Base-by-base conservation (phyloP, 148 eudicot species). In the Chenopodium berlandieri region DNA sequence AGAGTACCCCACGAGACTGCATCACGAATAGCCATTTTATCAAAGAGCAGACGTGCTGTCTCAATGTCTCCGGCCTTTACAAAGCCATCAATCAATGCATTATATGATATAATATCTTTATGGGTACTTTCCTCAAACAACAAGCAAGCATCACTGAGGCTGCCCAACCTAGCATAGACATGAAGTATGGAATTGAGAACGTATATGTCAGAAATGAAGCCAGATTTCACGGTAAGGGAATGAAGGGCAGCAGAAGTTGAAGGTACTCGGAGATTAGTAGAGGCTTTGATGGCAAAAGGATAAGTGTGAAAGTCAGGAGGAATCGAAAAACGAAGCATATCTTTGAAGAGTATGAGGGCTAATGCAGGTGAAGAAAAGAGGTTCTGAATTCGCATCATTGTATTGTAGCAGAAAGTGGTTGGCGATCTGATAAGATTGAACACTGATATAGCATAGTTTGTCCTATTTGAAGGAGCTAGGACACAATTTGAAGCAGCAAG, bases 1-100 rank as follows among this genome's bases (percentile, higher is more conserved):
- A 92, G 80, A 7, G 98, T 92, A 47, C 94, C 95, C 97, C 95
- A 91, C 8, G 98, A 92, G 76, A 88, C 93, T 0, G 83, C 79
- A 86, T 94, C 98, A 79, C 88, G 91, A n/a, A 69, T 44, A 60
- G 78, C 77, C 97, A 92, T 92, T 80, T 82, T 69, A 65, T 92
- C 92, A 82, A 94, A 94, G 75, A 94, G 54, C 14, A 82, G 81
- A 70, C 89, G 87, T 0, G 94, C 98, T 75, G 56, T 78, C 31
- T 64, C 80, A 40, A 77, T 83, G 75, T 92, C 89, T 7, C 97
- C 97, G 31, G 75, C 86, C 83, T 91, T 92, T 2, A 92, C 92
- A 76, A 86, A 90, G 83, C 92, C 98, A 84, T 91, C 89, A 76
- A 92, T 82, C 90, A 94, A 85, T 16, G 88, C 79, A 77, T 94